A percentile compares a stretch with the other conserved stretches of the same genome.
phyloP scores from a whole-genome alignment of 1,284 basidiomycete genomes.

The Marasmius fiardii region DNA sequence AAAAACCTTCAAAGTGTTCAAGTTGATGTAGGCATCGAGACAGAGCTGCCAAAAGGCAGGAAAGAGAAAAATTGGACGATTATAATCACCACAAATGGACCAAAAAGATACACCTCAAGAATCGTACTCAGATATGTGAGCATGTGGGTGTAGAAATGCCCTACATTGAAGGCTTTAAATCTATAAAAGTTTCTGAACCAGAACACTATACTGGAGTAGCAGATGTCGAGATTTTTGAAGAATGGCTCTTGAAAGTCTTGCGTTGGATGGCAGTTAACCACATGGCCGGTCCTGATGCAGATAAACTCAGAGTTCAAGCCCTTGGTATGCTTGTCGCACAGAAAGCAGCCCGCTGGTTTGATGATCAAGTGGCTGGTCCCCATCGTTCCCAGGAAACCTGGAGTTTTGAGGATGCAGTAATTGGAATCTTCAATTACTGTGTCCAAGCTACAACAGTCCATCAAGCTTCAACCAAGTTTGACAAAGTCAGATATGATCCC shows the following conservation, averaged over 20 bases:
- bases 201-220: neutral
- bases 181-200: neutral
- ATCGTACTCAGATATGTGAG: neutral
- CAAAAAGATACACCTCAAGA: neutral
- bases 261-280: neutral
- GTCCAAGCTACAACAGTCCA: conserved; percentile 17
- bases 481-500: conserved; percentile 1
- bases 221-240: conserved; percentile 3
- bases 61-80: neutral
- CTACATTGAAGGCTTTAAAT: neutral
- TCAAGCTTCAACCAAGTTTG: conserved; percentile 12
- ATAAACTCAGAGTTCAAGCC: neutral
- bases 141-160: neutral
- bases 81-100: neutral
- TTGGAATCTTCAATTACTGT: conserved; percentile 17
- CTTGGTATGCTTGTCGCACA: conserved; percentile 10
- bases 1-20: neutral
- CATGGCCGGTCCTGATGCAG: neutral
- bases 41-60: neutral
- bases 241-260: neutral
- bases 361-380: conserved; percentile 11
- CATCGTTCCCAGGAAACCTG: conserved; percentile 7
- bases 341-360: conserved; percentile 12
- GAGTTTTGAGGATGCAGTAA: conserved; percentile 15
- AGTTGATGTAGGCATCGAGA: neutral